A percentile compares a stretch with the other conserved stretches of the same genome.
phyloP scores from a whole-genome alignment of 352 stramenopile species.

The Phytophthora tentaculata region DNA sequence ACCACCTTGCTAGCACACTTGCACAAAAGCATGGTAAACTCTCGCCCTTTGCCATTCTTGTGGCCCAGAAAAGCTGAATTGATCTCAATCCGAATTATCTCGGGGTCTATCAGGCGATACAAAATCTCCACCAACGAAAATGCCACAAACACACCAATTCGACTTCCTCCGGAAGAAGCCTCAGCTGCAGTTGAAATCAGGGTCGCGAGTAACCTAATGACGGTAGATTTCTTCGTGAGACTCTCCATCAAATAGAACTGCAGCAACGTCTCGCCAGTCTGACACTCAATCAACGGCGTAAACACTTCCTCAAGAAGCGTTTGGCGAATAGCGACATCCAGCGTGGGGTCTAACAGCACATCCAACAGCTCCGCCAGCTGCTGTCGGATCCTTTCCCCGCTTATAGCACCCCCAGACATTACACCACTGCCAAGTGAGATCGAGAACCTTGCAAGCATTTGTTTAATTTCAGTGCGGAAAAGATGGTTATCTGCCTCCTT shows the following conservation, averaged over 20 bases:
- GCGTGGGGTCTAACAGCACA: constrained; percentile 46
- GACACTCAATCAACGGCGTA: constrained; percentile 55
- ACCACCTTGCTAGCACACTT: constrained; percentile 84
- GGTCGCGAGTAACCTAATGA: constrained; percentile 59
- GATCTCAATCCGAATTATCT: constrained; percentile 68
- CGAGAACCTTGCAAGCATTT: constrained; percentile 50
- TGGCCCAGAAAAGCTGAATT: constrained; percentile 78
- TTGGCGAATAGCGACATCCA: constrained; percentile 49
- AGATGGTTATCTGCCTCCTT: constrained; percentile 68
- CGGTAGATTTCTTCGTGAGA: constrained; percentile 31
- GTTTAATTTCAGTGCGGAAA: constrained; percentile 58
- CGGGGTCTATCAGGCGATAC: constrained; percentile 66
- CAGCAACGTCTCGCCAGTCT: constrained; percentile 39
- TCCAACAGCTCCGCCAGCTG: constrained; percentile 46
- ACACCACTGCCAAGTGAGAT: constrained; percentile 17
- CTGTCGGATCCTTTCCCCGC: constrained; percentile 7
- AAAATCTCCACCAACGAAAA: constrained; percentile 72
- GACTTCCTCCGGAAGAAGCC: constrained; percentile 32
- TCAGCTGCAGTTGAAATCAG: constrained; percentile 66
- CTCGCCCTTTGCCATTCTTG: constrained; percentile 72
- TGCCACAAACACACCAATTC: constrained; percentile 59
- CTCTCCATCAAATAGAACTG: constrained; percentile 58
- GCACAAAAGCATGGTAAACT: constrained; percentile 88
- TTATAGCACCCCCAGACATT: neutral
- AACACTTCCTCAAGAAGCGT: constrained; percentile 57